Evolutionary conservation across 2,329 filamentous ascomycete genomes (phyloP).

Genomic region (Beauveria caledonica): DNA sequence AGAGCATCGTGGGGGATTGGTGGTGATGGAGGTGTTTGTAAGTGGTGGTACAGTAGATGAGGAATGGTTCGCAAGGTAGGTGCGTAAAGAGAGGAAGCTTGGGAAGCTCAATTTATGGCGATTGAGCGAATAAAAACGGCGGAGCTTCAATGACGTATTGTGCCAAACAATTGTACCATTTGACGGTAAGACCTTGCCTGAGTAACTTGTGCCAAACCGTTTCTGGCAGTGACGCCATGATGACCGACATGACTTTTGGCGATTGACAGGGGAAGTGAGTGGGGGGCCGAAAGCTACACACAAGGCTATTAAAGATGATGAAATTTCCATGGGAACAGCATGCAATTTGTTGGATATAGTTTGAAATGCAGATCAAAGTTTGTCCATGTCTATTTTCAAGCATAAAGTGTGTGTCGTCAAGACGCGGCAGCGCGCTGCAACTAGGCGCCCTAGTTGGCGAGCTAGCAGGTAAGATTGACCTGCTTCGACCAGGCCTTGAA

Average conservation of each 20-base stretch:
- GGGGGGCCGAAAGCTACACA: no score
- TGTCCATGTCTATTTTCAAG: neutral
- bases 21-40: neutral
- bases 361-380: neutral
- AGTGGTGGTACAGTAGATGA: neutral
- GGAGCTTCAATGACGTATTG: slow-evolving; percentile 1
- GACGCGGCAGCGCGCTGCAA: no score
- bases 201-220: neutral
- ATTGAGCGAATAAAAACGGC: neutral
- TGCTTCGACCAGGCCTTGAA: no score
- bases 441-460: no score
- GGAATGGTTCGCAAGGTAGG: no score
- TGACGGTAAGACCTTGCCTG: no score
- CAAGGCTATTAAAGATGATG: neutral
- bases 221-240: slow-evolving; percentile 7
- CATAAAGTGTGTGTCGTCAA: no score
- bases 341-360: neutral
- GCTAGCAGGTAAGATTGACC: no score
- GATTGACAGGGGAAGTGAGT: neutral
- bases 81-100: neutral
- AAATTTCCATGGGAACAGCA: neutral
- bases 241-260: neutral
- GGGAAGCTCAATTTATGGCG: neutral
- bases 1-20: neutral
- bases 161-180: neutral